phyloP scores from a whole-genome alignment of 768 basidiomycete genomes.

The Leccinellum rugosiceps region DNA sequence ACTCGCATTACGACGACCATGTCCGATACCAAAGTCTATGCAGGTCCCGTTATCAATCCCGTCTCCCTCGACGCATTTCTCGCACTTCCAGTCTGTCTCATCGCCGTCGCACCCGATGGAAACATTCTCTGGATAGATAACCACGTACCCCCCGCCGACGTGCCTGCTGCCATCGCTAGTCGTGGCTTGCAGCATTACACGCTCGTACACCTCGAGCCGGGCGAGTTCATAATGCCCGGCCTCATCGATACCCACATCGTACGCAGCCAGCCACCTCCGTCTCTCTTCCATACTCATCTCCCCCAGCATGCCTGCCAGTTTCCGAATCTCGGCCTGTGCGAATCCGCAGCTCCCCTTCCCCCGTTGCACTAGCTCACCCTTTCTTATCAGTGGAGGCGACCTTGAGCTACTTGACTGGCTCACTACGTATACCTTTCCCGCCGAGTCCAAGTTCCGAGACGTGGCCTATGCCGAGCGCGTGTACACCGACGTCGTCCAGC shows the following conservation, averaged over 20 bases:
- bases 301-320: slow-evolving; percentile 40
- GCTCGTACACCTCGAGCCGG: slow-evolving; percentile 42
- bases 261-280: slow-evolving; percentile 23
- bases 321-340: slow-evolving; percentile 39
- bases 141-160: slow-evolving; percentile 44
- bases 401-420: slow-evolving; percentile 92
- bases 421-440: slow-evolving; percentile 79
- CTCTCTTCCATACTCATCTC: neutral
- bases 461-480: slow-evolving; percentile 61
- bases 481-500: slow-evolving; percentile 70
- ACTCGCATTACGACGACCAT: slow-evolving; percentile 30
- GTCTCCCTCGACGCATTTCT: slow-evolving; percentile 39
- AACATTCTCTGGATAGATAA: slow-evolving; percentile 70
- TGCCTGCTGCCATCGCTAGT: slow-evolving; percentile 49
- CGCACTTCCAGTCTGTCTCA: slow-evolving; percentile 49
- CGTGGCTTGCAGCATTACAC: slow-evolving; percentile 41
- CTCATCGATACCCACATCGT: slow-evolving; percentile 93
- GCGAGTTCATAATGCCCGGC: slow-evolving; percentile 80
- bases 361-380: slow-evolving; percentile 1
- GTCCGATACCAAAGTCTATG: slow-evolving; percentile 38
- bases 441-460: slow-evolving; percentile 75
- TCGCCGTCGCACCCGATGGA: slow-evolving; percentile 51
- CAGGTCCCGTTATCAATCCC: slow-evolving; percentile 59
- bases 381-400: slow-evolving; percentile 63
- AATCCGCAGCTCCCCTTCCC: neutral